Evolutionary conservation across 192 early-diverging fungal genomes (phyloP).

Genomic region (Chytriomyces sp.): DNA sequence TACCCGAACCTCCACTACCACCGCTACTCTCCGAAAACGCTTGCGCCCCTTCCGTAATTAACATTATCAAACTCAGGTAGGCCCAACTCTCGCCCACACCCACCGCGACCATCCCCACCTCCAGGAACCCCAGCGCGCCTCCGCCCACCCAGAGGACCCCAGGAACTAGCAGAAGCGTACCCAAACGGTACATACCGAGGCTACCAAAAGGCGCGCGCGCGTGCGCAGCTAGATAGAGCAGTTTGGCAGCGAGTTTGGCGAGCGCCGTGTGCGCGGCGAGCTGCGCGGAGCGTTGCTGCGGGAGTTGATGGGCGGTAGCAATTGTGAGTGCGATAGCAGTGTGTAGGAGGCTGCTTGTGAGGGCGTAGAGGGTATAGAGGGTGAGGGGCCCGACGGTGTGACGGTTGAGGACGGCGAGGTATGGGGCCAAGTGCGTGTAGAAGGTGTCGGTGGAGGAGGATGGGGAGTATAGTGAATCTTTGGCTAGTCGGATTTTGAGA

Average conservation of each 20-base stretch:
- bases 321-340: slow-evolving; percentile 40
- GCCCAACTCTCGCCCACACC: slow-evolving; percentile 40
- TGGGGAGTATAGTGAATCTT: not conserved
- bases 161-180: slow-evolving; percentile 26
- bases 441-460: not conserved
- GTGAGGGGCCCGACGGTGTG: slow-evolving; percentile 27
- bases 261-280: slow-evolving; percentile 23
- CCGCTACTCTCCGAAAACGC: not conserved
- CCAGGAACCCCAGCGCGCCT: slow-evolving; percentile 3
- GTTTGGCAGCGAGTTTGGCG: slow-evolving; percentile 40
- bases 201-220: slow-evolving; percentile 28
- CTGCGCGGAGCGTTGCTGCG: slow-evolving; percentile 5
- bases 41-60: slow-evolving; percentile 38
- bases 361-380: slow-evolving; percentile 32
- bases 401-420: slow-evolving; percentile 20
- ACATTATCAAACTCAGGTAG: slow-evolving; percentile 42
- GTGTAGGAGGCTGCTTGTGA: slow-evolving; percentile 34
- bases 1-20: not conserved
- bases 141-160: slow-evolving; percentile 8
- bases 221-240: slow-evolving; percentile 35
- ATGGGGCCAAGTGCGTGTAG: slow-evolving; percentile 11
- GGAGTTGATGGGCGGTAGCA: slow-evolving; percentile 7
- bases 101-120: slow-evolving; percentile 16
- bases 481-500: not conserved
- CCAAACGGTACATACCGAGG: slow-evolving; percentile 26